Percentiles rank a stretch among this genome's conserved stretches.
Evolutionary conservation across 441 rosid genomes (phyloP).

Genomic region (Brassica hybrid): DNA sequence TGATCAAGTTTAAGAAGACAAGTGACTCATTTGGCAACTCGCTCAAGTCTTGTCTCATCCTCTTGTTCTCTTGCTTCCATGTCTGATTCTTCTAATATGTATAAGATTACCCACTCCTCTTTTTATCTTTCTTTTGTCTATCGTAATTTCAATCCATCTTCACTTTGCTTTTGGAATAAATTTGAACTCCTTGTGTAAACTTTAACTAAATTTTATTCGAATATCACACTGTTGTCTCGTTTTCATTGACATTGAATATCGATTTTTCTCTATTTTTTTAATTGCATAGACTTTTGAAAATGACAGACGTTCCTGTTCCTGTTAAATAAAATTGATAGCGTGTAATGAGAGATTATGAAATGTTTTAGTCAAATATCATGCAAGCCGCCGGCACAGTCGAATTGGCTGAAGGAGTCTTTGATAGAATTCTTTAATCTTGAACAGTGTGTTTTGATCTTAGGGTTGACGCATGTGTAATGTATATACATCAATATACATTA

Average conservation of each 20-base stretch:
- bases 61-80: conserved; percentile 44
- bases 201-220: conserved; percentile 6
- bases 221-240: not conserved
- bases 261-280: not conserved
- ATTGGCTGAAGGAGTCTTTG: conserved; percentile 5
- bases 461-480: conserved; percentile 28
- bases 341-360: not conserved
- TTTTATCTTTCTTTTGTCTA: not conserved
- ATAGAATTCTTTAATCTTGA: not conserved
- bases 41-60: conserved; percentile 37
- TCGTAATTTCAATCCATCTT: not conserved
- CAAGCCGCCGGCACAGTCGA: conserved; percentile 34
- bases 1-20: conserved; percentile 37
- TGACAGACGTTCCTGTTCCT: conserved; percentile 15
- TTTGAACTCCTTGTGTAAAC: conserved; percentile 23
- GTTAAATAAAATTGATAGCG: not conserved
- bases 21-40: conserved; percentile 38
- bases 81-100: conserved; percentile 18
- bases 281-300: conserved; percentile 26
- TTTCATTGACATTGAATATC: not conserved
- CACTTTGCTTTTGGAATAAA: conserved; percentile 25
- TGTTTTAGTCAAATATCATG: conserved; percentile 4
- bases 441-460: not conserved
- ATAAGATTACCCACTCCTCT: not conserved
- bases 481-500: conserved; percentile 12